Evolutionary conservation across 2,329 filamentous ascomycete species (phyloP), one percentile per base, ranked within the genome.

Genomic region (Penicillium expansum): DNA sequence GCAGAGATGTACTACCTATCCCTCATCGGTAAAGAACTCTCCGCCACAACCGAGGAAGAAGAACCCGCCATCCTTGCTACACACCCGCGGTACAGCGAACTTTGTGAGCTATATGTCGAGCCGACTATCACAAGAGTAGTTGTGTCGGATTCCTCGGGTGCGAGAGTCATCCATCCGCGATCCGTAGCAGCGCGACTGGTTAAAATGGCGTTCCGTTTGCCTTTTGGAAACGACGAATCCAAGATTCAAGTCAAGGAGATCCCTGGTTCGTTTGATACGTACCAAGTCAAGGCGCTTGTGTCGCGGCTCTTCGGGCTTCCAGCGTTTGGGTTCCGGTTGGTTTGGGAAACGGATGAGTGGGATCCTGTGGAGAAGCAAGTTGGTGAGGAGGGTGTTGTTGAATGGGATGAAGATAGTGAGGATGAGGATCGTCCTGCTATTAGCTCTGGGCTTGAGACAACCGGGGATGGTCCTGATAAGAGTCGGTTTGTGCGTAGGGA

Each of bases 1-100:
- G 92, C 92, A 5, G 94, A 97, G 66, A 87, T 93, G 68, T 99
- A 96, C 72, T 99, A 99, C 72, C 84, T 97, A 11, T 90, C 88
- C 0, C 84, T 89, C 52, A 94, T 97, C 56, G 89, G 84, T 11
- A 86, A 86, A 60, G 90, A 94, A 69, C 79, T 97, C n/a, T 75
- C 73, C 24, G 72, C 69, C 7, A 70, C 60, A 3, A 67, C 73
- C 0, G 59, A 65, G 47, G 60, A 60, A 8, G 82, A 87, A 62
- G 74, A 79, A 29, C 62, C 73, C 0, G 75, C 77, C 1, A 81
- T 96, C 0, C 71, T 89, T 3, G 74, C 71, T 0, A 74, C 77
- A 4, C 92, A 97, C 72, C 87, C 86, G 8, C 82, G 91, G 5
- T 97, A 90, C 71, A 67, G 71, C 0, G 86, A 86, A 59, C 79